Conservation (phyloP, 176 grass and related monocot genomes). For the Themeda triandra region DNA sequence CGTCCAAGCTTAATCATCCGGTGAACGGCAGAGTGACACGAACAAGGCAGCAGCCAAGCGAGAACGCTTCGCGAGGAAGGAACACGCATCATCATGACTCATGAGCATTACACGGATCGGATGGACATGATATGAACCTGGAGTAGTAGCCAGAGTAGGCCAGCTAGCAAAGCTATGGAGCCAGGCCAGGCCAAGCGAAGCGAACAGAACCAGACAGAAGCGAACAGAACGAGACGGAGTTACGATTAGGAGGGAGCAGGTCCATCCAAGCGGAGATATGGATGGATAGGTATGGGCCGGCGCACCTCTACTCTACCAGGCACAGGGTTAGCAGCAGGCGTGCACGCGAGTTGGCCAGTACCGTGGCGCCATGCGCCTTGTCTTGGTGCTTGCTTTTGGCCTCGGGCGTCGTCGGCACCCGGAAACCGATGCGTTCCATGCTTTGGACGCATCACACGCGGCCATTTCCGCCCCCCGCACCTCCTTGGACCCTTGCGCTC, state of each 20-base stretch:
- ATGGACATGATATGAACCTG: too few species aligned
- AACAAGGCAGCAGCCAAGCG: too few species aligned
- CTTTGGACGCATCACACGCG: conserved; percentile 34
- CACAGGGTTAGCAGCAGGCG: neutral
- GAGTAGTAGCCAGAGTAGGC: neutral
- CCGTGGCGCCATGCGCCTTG: neutral
- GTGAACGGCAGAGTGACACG: too few species aligned
- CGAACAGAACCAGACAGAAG: too few species aligned
- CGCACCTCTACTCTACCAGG: too few species aligned
- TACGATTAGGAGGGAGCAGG: neutral
- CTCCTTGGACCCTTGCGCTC: neutral
- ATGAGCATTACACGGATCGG: too few species aligned
- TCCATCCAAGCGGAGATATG: too few species aligned
- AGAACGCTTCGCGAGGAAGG: too few species aligned
- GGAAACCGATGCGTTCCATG: conserved; percentile 11
- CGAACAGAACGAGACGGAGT: neutral
- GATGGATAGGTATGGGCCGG: neutral
- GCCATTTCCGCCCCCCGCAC: too few species aligned
- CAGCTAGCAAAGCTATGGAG: neutral
- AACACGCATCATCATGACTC: too few species aligned
- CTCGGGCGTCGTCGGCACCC: neutral
- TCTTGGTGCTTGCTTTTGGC: neutral
- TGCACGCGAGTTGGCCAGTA: conserved; percentile 1
- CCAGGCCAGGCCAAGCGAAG: neutral
- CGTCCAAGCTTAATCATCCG: too few species aligned